Percentiles rank a stretch among this genome's conserved stretches.
phyloP scores from a whole-genome alignment of 2,329 filamentous ascomycete genomes.

The Emydomyces testavorans region DNA sequence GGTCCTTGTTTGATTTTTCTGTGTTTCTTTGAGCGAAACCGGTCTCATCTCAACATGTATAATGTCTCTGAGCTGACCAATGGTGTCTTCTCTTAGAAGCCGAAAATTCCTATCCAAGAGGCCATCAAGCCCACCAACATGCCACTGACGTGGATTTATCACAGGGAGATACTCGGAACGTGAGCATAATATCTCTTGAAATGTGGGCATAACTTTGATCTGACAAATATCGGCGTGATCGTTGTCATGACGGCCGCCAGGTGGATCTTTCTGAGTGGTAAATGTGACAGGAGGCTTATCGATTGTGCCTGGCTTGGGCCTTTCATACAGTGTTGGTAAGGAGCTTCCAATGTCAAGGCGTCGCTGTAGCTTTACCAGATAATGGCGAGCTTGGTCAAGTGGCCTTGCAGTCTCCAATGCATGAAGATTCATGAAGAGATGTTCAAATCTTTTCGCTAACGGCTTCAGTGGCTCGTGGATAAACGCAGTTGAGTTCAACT shows the following conservation, averaged over 20 bases:
- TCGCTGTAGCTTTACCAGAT: too few species aligned
- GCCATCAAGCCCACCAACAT: constrained; percentile 36
- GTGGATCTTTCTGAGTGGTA: not conserved
- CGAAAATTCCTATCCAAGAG: constrained; percentile 47
- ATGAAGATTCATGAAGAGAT: too few species aligned
- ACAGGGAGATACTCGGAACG: constrained; percentile 19
- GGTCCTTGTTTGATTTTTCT: constrained; percentile 17
- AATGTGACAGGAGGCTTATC: not conserved
- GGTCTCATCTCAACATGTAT: constrained; percentile 31
- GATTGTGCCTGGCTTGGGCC: too few species aligned
- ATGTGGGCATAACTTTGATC: constrained; percentile 42
- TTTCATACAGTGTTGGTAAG: too few species aligned
- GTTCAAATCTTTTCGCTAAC: too few species aligned
- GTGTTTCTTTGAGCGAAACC: constrained; percentile 16
- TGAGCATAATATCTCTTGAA: constrained; percentile 33
- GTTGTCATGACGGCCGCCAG: constrained; percentile 39
- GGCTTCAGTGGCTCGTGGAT: too few species aligned
- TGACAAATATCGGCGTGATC: constrained; percentile 37
- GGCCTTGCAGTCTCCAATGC: too few species aligned
- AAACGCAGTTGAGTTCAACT: too few species aligned
- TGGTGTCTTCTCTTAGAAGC: constrained; percentile 45
- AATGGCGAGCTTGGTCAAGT: too few species aligned
- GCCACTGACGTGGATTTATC: constrained; percentile 29
- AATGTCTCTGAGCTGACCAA: constrained; percentile 43
- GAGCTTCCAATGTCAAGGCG: too few species aligned